Percentiles rank a stretch among this genome's conserved stretches.
Conservation (phyloP, 164 flowering plant species). For the Chimonanthus praecox region DNA sequence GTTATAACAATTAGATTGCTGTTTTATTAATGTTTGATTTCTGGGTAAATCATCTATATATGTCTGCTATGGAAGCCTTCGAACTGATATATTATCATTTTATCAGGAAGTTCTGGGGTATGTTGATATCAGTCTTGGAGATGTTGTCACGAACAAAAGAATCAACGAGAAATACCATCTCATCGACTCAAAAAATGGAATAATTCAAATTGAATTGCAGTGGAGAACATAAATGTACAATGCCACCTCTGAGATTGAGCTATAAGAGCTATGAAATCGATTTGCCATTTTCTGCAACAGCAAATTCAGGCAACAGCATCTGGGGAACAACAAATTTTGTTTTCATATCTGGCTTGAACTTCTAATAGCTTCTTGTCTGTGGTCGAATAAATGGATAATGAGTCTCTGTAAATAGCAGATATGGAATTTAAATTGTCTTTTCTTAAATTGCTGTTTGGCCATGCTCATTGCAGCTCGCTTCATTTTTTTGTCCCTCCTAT, state of each 20-base stretch:
- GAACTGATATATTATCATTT: neutral
- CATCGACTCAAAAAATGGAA: constrained; percentile 87
- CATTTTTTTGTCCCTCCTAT: neutral
- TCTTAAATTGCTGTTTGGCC: neutral
- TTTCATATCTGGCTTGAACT: neutral
- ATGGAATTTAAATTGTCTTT: neutral
- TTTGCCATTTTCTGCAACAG: neutral
- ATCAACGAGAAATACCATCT: constrained; percentile 87
- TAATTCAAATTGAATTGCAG: constrained; percentile 78
- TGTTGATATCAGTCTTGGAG: constrained; percentile 61
- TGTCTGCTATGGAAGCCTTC: neutral
- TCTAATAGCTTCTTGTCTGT: constrained; percentile 8
- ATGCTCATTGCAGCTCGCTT: neutral
- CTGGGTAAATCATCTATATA: neutral
- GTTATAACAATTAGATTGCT: neutral
- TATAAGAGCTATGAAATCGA: neutral
- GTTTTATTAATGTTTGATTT: neutral
- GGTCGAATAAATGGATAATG: constrained; percentile 6
- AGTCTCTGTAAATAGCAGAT: constrained; percentile 2
- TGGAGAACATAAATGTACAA: constrained; percentile 60
- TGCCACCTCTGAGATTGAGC: neutral
- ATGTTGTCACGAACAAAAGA: constrained; percentile 71
- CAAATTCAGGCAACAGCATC: neutral
- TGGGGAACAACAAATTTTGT: neutral
- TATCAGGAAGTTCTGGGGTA: constrained; percentile 78